phyloP scores from a whole-genome alignment of 2,329 filamentous ascomycete species.

The Fusarium pilosicola region DNA sequence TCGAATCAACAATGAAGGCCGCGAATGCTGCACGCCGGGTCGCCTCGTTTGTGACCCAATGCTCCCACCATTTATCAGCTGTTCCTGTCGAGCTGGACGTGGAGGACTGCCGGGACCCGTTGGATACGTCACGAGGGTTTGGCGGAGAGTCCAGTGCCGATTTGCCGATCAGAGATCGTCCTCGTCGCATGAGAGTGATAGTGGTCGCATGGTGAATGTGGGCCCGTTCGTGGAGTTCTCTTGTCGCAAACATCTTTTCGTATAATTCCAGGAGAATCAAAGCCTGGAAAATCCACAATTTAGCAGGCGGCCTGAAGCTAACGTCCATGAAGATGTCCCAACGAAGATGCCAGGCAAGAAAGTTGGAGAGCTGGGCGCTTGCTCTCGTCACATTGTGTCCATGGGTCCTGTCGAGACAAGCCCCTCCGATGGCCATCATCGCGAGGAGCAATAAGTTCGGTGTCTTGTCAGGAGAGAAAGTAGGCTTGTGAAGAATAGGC shows the following conservation, averaged over 20 bases:
- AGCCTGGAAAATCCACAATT: constrained; percentile 95
- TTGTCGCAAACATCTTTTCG: constrained; percentile 97
- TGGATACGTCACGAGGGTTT: constrained; percentile 69
- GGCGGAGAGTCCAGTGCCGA: constrained; percentile 87
- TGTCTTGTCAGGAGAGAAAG: constrained; percentile 87
- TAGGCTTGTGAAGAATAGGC: constrained; percentile 93
- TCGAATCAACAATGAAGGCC: constrained; percentile 94
- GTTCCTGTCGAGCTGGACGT: constrained; percentile 72
- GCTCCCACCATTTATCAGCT: constrained; percentile 91
- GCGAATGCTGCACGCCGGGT: constrained; percentile 91
- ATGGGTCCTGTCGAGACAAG: constrained; percentile 86
- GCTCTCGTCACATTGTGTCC: constrained; percentile 77
- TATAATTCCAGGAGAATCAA: constrained; percentile 89
- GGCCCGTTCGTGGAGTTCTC: constrained; percentile 89
- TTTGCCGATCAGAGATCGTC: constrained; percentile 88
- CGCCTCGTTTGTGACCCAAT: constrained; percentile 95
- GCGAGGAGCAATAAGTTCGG: constrained; percentile 85
- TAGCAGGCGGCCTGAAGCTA: constrained; percentile 90
- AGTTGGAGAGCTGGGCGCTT: constrained; percentile 86
- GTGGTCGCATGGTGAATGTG: constrained; percentile 98
- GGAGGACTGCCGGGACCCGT: constrained; percentile 69
- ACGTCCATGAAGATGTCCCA: constrained; percentile 96
- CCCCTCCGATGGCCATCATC: constrained; percentile 92
- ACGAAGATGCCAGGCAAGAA: constrained; percentile 90
- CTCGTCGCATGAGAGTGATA: constrained; percentile 92